phyloP scores from a whole-genome alignment of 306 rosid species.

The Luffa acutangula region DNA sequence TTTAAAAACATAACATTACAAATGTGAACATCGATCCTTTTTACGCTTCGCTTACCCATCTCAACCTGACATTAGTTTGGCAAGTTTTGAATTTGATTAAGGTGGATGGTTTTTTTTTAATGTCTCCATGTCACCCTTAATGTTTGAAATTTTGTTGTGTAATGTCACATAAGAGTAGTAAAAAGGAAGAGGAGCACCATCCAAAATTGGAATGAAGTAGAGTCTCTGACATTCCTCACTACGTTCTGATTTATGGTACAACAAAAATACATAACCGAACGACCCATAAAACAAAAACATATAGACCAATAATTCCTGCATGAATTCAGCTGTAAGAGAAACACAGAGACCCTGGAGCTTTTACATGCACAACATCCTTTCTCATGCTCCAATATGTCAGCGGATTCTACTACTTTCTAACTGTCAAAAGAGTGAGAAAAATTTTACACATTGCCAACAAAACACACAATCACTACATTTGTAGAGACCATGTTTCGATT shows the following conservation, averaged over 20 bases:
- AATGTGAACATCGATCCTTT: too few relatives aligned
- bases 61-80: too few relatives aligned
- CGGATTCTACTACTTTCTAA: constrained; percentile 2
- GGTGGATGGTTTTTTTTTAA: too few relatives aligned
- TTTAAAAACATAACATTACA: not conserved
- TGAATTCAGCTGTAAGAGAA: not conserved
- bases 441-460: constrained; percentile 4
- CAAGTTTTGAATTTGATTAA: too few relatives aligned
- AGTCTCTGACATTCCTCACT: not conserved
- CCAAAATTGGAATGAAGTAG: not conserved
- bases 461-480: not conserved
- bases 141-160: not conserved
- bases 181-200: not conserved
- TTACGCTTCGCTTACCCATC: too few relatives aligned
- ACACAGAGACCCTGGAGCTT: not conserved
- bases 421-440: not conserved
- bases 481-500: not conserved
- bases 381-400: constrained; percentile 2
- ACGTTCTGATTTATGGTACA: constrained; percentile 2
- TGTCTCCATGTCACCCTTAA: too few relatives aligned
- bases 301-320: not conserved
- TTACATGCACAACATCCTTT: not conserved
- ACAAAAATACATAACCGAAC: not conserved
- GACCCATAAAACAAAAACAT: not conserved
- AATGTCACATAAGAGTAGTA: not conserved